phyloP scores from a whole-genome alignment of 139 green algal species.

The Coelastrella sp. region DNA sequence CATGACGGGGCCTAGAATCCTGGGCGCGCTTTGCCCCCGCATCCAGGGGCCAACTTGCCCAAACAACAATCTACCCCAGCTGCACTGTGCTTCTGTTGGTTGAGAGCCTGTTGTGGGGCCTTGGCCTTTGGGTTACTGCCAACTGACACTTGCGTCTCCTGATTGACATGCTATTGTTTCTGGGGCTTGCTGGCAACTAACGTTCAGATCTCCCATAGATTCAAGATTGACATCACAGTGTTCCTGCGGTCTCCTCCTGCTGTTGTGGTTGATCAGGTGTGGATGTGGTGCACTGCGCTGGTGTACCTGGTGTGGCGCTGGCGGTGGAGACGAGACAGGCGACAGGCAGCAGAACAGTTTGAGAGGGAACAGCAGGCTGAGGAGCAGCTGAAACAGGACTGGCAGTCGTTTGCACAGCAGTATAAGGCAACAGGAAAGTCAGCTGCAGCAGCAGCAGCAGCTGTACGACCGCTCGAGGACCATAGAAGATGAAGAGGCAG shows the following conservation, averaged over 20 bases:
- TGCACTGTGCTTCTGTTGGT: too few species aligned
- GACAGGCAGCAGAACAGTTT: slow-evolving; percentile 21
- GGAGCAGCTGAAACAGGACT: slow-evolving; percentile 24
- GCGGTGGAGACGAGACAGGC: slow-evolving; percentile 32
- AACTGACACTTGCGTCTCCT: too few species aligned
- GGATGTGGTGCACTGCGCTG: slow-evolving; percentile 48
- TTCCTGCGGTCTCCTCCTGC: not conserved
- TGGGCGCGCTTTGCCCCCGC: too few species aligned
- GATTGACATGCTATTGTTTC: too few species aligned
- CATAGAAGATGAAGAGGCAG: too few species aligned
- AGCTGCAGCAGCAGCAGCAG: not conserved
- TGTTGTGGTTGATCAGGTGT: slow-evolving; percentile 10
- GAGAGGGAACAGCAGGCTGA: slow-evolving; percentile 26
- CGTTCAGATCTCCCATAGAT: not conserved
- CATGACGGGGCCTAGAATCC: too few species aligned
- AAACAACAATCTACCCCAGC: too few species aligned
- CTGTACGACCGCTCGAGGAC: too few species aligned
- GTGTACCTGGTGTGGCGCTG: slow-evolving; percentile 45
- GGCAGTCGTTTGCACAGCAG: slow-evolving; percentile 34
- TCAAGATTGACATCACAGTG: not conserved
- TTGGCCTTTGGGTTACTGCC: too few species aligned
- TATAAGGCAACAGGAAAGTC: not conserved
- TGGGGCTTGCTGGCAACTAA: too few species aligned
- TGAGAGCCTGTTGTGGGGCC: too few species aligned
- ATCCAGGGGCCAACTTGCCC: too few species aligned